A percentile compares a stretch with the other conserved stretches of the same genome.
phyloP scores from a whole-genome alignment of 2,329 filamentous ascomycete genomes.

The Lachnellula occidentalis region DNA sequence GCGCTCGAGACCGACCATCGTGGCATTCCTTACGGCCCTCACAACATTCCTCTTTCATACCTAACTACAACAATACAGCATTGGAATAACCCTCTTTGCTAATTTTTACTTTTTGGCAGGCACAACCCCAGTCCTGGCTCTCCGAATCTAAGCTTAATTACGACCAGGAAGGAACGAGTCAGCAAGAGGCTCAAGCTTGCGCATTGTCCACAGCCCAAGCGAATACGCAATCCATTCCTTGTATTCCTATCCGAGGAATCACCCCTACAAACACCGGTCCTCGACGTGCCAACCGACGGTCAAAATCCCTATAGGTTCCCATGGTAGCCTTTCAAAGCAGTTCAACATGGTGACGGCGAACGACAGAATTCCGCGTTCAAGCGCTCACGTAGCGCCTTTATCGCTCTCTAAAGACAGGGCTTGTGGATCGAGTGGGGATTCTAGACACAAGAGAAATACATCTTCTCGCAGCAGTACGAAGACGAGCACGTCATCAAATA shows the following conservation, averaged over 20 bases:
- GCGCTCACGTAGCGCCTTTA: conserved; percentile 57
- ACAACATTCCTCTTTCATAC: conserved; percentile 20
- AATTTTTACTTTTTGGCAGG: conserved; percentile 10
- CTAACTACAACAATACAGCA: conserved; percentile 13
- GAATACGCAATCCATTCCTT: not conserved
- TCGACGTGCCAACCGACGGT: not conserved
- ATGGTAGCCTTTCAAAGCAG: conserved; percentile 24
- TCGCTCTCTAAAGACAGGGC: conserved; percentile 43
- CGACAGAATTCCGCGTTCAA: conserved; percentile 40
- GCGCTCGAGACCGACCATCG: conserved; percentile 12
- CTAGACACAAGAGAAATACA: conserved; percentile 38
- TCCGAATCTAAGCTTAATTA: conserved; percentile 1
- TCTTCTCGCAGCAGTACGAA: conserved; percentile 33
- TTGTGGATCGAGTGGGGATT: conserved; percentile 30
- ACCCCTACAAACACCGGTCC: not conserved
- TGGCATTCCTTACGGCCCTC: conserved; percentile 23
- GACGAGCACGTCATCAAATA: conserved; percentile 22
- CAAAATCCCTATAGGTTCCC: conserved; percentile 7
- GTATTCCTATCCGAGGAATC: not conserved
- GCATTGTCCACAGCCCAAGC: not conserved
- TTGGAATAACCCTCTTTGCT: conserved; percentile 7
- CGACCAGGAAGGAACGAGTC: conserved; percentile 6
- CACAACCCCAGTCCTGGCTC: conserved; percentile 1
- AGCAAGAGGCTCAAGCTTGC: not conserved
- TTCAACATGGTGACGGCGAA: conserved; percentile 30